These are phyloP conservation scores for Chlorociboria aeruginascens DNA, from an alignment of 495 filamentous ascomycete species.

Conservation along the genomic window DNA sequence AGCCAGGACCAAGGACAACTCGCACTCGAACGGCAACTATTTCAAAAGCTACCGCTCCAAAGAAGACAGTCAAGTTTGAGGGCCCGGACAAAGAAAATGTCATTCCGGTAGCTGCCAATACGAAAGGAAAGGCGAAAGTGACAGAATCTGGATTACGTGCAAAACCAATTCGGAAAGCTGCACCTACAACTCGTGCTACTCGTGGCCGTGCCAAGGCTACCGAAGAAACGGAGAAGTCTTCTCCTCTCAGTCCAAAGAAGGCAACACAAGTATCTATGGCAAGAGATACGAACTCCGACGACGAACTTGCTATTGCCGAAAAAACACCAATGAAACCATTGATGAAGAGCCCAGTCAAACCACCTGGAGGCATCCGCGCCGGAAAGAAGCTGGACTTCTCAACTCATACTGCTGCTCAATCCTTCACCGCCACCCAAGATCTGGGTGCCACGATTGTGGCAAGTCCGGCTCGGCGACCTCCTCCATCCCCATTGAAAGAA, in stretches of 20 bases:
- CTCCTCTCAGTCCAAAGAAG: constrained; percentile 44
- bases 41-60: constrained; percentile 22
- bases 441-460: constrained; percentile 23
- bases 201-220: constrained; percentile 12
- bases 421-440: constrained; percentile 5
- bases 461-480: constrained; percentile 35
- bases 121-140: constrained; percentile 20
- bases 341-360: constrained; percentile 35
- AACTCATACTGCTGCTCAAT: constrained; percentile 3
- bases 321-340: constrained; percentile 34
- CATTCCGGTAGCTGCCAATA: constrained; percentile 10
- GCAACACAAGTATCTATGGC: constrained; percentile 31
- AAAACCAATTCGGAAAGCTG: constrained; percentile 28
- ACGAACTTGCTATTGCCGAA: constrained; percentile 40
- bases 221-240: constrained; percentile 9
- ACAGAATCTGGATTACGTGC: constrained; percentile 29
- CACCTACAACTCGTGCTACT: constrained; percentile 12
- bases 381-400: constrained; percentile 20
- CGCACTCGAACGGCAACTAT: constrained; percentile 25
- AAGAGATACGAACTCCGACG: constrained; percentile 25
- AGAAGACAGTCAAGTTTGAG: constrained; percentile 44
- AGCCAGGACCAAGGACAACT: constrained; percentile 18
- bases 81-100: constrained; percentile 47
- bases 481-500: constrained; percentile 35
- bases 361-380: constrained; percentile 17